Percentiles rank a stretch among this genome's conserved stretches.
These are phyloP conservation scores for Apostasia ramifera DNA, from an alignment of 106 monocot genomes.

Conservation along the genomic window DNA sequence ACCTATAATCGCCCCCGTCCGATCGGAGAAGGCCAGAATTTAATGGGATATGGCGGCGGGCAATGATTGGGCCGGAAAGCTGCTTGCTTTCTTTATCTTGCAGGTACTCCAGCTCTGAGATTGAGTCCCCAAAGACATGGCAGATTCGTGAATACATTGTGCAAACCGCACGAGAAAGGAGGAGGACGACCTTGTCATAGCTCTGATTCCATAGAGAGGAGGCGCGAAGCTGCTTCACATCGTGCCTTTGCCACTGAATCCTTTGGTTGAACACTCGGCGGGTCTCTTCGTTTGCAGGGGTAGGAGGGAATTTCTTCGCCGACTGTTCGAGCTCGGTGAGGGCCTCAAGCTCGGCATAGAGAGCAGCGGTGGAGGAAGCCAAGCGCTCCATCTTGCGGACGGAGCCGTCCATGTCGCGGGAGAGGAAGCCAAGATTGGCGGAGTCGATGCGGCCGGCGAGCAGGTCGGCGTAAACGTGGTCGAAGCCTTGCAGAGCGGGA, in stretches of 20 bases:
- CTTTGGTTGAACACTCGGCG: conserved; percentile 59
- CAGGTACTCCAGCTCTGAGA: conserved; percentile 12
- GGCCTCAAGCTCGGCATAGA: conserved; percentile 67
- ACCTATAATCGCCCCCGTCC: neutral
- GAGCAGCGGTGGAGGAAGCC: conserved; percentile 47
- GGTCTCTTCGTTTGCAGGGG: conserved; percentile 38
- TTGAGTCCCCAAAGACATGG: conserved; percentile 43
- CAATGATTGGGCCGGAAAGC: conserved; percentile 11
- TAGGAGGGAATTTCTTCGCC: conserved; percentile 42
- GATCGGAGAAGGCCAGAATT: conserved; percentile 20
- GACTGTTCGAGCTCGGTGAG: conserved; percentile 73
- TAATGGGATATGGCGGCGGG: neutral
- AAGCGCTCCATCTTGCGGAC: conserved; percentile 73
- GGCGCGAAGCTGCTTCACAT: conserved; percentile 48
- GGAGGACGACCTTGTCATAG: conserved; percentile 57
- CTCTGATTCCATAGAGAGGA: conserved; percentile 78
- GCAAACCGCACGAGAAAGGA: conserved; percentile 73
- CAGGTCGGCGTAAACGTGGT: conserved; percentile 82
- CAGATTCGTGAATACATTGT: conserved; percentile 51
- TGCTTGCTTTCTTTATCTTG: neutral
- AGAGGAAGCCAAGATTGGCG: conserved; percentile 22
- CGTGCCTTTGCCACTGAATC: conserved; percentile 72
- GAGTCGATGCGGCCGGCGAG: conserved; percentile 38
- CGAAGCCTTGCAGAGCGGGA: conserved; percentile 70
- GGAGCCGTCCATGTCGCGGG: conserved; percentile 31